Conservation (phyloP, 2,329 filamentous ascomycete species). For the Alternaria ventricosa region DNA sequence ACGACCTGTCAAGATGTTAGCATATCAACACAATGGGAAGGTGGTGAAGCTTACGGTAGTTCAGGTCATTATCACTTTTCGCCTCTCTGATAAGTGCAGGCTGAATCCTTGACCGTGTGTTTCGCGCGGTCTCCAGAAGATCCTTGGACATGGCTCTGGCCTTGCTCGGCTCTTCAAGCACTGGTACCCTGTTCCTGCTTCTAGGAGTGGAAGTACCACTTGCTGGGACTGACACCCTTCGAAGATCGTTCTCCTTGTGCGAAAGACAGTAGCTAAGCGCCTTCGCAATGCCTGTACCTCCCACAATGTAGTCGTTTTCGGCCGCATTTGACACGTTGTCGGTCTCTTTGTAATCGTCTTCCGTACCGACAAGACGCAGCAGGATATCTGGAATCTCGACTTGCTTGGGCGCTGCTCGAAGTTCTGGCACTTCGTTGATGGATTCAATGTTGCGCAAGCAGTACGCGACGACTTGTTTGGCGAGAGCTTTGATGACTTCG, state of each 20-base stretch:
- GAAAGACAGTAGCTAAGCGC: conserved; percentile 89
- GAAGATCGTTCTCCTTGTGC: conserved; percentile 71
- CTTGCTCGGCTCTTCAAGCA: conserved; percentile 33
- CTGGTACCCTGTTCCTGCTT: conserved; percentile 32
- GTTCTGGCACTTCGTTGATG: conserved; percentile 70
- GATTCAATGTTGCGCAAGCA: conserved; percentile 90
- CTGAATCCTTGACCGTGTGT: conserved; percentile 83
- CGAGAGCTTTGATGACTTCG: conserved; percentile 88
- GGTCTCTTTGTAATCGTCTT: conserved; percentile 57
- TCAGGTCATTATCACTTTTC: conserved; percentile 72
- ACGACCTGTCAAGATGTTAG: conserved; percentile 60
- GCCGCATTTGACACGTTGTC: conserved; percentile 74
- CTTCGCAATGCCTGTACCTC: conserved; percentile 93
- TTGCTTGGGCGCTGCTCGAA: conserved; percentile 55
- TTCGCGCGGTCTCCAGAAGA: conserved; percentile 82
- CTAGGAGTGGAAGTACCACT: conserved; percentile 64
- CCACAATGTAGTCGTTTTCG: conserved; percentile 94
- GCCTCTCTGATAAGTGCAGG: conserved; percentile 81
- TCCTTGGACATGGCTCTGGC: conserved; percentile 87
- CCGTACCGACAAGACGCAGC: conserved; percentile 82
- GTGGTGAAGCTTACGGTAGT: conserved; percentile 70
- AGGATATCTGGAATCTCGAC: conserved; percentile 81
- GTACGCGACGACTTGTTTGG: conserved; percentile 94
- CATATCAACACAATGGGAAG: background rate
- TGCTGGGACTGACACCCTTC: conserved; percentile 46